phyloP scores from a whole-genome alignment of 495 filamentous ascomycete species.

The Trichoderma parareesei region DNA sequence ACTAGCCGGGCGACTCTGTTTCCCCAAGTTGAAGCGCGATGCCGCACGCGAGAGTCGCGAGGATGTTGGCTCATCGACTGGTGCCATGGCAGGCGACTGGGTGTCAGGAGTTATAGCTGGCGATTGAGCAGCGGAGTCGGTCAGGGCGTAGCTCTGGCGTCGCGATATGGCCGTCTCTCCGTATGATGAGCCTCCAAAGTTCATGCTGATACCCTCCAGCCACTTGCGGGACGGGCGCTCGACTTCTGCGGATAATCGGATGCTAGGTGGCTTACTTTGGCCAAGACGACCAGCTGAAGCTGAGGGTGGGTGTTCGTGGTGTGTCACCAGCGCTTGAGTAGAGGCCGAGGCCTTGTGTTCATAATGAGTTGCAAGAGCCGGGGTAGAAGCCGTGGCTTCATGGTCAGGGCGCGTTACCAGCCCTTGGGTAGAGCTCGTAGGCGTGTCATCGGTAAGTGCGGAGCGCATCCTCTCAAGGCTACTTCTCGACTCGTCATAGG shows the following conservation, averaged over 20 bases:
- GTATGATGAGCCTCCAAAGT: conserved; percentile 12
- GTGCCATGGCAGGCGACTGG: conserved; percentile 32
- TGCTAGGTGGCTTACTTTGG: conserved; percentile 18
- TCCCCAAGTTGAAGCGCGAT: conserved; percentile 7
- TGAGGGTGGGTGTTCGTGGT: conserved; percentile 3
- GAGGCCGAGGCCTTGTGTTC: background rate
- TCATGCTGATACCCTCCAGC: background rate
- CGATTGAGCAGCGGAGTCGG: conserved; percentile 35
- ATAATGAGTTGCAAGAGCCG: no score
- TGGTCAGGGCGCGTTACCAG: background rate
- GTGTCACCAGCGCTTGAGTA: background rate
- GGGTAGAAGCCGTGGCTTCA: background rate
- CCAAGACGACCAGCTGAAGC: conserved; percentile 1
- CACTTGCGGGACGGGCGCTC: conserved; percentile 17
- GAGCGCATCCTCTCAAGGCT: conserved; percentile 4
- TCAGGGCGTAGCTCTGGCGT: conserved; percentile 39
- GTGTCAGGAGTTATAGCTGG: conserved; percentile 28
- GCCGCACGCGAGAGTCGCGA: conserved; percentile 39
- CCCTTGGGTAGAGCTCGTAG: background rate
- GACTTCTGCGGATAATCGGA: conserved; percentile 34
- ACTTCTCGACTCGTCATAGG: conserved; percentile 42
- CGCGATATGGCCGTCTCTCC: conserved; percentile 27
- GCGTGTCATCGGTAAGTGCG: background rate
- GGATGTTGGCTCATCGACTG: conserved; percentile 43
- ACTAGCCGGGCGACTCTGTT: conserved; percentile 53